Evolutionary conservation across 352 stramenopile species (phyloP).

Genomic region (Phytophthora aleatoria): DNA sequence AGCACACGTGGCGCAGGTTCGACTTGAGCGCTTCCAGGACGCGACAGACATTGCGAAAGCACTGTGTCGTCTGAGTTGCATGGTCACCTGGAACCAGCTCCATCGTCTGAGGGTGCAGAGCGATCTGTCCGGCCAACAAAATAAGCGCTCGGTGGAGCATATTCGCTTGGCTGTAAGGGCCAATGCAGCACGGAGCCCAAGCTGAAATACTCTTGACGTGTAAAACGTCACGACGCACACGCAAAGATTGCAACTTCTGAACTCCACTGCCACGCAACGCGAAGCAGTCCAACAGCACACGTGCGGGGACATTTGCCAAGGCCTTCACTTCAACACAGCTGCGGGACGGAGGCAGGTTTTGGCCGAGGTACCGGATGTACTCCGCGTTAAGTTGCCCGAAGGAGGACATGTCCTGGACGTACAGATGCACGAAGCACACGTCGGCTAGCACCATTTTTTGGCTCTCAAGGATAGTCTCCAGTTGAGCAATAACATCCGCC

Average conservation of each 20-base stretch:
- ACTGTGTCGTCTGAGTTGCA: conserved; percentile 51
- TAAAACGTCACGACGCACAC: conserved; percentile 84
- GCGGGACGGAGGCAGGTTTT: conserved; percentile 78
- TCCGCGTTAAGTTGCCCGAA: conserved; percentile 94
- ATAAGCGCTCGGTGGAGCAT: conserved; percentile 91
- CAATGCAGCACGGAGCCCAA: conserved; percentile 98
- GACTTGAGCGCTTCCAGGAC: conserved; percentile 81
- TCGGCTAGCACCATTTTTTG: conserved; percentile 82
- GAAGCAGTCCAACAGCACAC: conserved; percentile 92
- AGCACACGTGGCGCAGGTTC: conserved; percentile 78
- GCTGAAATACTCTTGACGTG: conserved; percentile 96
- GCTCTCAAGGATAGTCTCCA: conserved; percentile 39
- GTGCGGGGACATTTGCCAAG: conserved; percentile 43
- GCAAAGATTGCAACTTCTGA: conserved; percentile 62
- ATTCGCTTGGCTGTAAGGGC: conserved; percentile 98
- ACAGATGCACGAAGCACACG: conserved; percentile 97
- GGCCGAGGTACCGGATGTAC: conserved; percentile 93
- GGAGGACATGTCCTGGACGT: conserved; percentile 94
- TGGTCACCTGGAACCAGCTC: conserved; percentile 63
- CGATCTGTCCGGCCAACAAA: conserved; percentile 97
- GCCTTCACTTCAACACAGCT: conserved; percentile 87
- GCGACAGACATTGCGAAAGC: conserved; percentile 64
- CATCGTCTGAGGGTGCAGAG: conserved; percentile 96
- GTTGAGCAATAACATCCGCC: conserved; percentile 52
- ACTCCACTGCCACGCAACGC: conserved; percentile 75